Base-by-base conservation (phyloP, 2,329 filamentous ascomycete genomes). In the Pestalotiopsis fici region DNA sequence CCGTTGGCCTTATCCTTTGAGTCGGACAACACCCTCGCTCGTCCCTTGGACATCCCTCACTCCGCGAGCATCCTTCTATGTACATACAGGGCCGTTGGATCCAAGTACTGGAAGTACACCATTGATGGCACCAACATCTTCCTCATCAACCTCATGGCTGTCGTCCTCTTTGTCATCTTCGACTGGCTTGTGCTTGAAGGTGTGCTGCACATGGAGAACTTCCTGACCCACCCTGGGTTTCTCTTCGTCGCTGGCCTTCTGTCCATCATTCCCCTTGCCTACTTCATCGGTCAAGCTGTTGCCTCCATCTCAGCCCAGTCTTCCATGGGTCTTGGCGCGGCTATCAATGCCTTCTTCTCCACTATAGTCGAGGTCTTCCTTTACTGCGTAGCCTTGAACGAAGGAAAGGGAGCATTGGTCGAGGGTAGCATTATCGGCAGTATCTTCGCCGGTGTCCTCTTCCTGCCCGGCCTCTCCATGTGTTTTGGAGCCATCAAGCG, bases 31-130 rank as follows among this genome's bases (percentile, higher is more conserved):
- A 87, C 90, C 67, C 92, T 92, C 74, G 90, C 92, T 28, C 91
- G 95, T 66, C 85, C 86, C 13, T 87, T 89, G 7, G 90, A 91
- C 59, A 89, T 90, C 18, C 90, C 92, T 23, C 92, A 94, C 59
- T 92, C 92, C 18, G 95, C 95, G 12, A 60, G 27, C 21, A 95
- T 99, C 69, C 85, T 99, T 21, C 86, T 99, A 39, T 99, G 96
- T 86, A 99, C 96, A 5, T 99, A 99, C 81, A 92, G 97, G 67
- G 96, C 96, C 56, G 95, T 97, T 13, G 96, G 96, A 13, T 86
- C 90, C 72, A 95, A 95, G 79, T 99, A 99, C 83, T 99, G 97
- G 95, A 99, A 99, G 82, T 99, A 99, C 81, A 99, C 96, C 3
- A 86, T 99, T 67, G 96, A 99, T 77, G 97, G 96, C 66, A 99